Evolutionary conservation across 2,329 filamentous ascomycete species (phyloP).

Genomic region (Zymoseptoria ardabiliae): DNA sequence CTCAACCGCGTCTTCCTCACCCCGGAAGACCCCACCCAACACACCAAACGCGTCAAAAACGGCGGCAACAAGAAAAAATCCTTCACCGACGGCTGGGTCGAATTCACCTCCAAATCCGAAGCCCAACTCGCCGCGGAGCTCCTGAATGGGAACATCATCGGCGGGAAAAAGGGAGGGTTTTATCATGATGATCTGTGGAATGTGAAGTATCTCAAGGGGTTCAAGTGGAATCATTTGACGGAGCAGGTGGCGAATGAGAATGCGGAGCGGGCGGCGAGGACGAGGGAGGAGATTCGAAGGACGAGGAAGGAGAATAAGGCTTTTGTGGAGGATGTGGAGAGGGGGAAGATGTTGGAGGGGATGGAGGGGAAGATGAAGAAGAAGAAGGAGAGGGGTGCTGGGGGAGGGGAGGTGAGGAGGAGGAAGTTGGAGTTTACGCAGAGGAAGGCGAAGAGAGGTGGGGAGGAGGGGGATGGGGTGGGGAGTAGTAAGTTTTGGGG

Average conservation of each 20-base stretch:
- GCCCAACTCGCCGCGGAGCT: conserved; percentile 70
- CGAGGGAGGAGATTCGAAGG: conserved; percentile 70
- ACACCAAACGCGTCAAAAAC: conserved; percentile 58
- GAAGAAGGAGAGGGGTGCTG: conserved; percentile 40
- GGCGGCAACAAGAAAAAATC: conserved; percentile 78
- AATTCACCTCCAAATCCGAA: conserved; percentile 68
- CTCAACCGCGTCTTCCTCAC: conserved; percentile 74
- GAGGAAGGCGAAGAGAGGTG: conserved; percentile 28
- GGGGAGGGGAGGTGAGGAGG: conserved; percentile 25
- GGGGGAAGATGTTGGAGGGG: conserved; percentile 68
- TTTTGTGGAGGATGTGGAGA: conserved; percentile 72
- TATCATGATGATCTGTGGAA: conserved; percentile 87
- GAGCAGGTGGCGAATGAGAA: conserved; percentile 77
- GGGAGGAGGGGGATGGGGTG: conserved; percentile 2
- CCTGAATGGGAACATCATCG: conserved; percentile 69
- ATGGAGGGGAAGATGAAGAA: conserved; percentile 53
- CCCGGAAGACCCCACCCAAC: conserved; percentile 62
- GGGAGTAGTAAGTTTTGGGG: conserved; percentile 8
- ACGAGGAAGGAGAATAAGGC: conserved; percentile 72
- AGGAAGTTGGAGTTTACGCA: conserved; percentile 55
- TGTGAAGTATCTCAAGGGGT: conserved; percentile 70
- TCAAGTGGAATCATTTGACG: conserved; percentile 68
- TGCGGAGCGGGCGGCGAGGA: conserved; percentile 65
- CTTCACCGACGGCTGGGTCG: conserved; percentile 82
- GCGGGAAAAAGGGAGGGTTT: conserved; percentile 74